phyloP scores from a whole-genome alignment of 1,139 yeast genomes.

The Kodamaea suecica region DNA sequence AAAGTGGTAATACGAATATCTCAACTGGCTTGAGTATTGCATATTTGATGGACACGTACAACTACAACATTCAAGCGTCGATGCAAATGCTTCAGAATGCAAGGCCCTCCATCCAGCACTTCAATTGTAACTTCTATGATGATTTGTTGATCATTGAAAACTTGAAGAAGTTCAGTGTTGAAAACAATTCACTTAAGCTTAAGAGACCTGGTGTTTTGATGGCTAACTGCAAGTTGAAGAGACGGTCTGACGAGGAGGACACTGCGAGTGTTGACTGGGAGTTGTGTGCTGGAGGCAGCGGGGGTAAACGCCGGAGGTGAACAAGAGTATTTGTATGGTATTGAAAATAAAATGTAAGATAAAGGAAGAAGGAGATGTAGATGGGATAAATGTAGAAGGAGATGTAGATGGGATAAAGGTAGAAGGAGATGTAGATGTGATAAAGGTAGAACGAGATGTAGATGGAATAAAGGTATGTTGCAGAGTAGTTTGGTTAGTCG shows the following conservation, averaged over 20 bases:
- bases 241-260: slow-evolving; percentile 26
- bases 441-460: too few species aligned
- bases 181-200: slow-evolving; percentile 32
- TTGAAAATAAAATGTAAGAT: not conserved
- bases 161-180: slow-evolving; percentile 38
- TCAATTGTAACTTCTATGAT: slow-evolving; percentile 38
- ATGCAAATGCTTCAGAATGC: slow-evolving; percentile 18
- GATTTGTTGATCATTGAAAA: slow-evolving; percentile 41
- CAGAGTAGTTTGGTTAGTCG: too few species aligned
- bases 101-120: slow-evolving; percentile 20
- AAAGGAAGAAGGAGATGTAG: not conserved
- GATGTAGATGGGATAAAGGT: not conserved
- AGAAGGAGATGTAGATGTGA: not conserved
- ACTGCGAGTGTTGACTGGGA: too few species aligned
- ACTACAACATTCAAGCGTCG: slow-evolving; percentile 33
- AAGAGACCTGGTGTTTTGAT: slow-evolving; percentile 28
- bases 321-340: not conserved
- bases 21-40: slow-evolving; percentile 38
- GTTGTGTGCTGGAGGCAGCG: slow-evolving; percentile 10
- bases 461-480: too few species aligned
- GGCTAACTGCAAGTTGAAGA: slow-evolving; percentile 32
- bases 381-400: not conserved
- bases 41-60: slow-evolving; percentile 43
- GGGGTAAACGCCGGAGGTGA: slow-evolving; percentile 11
- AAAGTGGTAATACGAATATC: slow-evolving; percentile 25